These are phyloP conservation scores for Spathaspora gorwiae DNA, from an alignment of 805 yeast genomes.

Conservation along the genomic window DNA sequence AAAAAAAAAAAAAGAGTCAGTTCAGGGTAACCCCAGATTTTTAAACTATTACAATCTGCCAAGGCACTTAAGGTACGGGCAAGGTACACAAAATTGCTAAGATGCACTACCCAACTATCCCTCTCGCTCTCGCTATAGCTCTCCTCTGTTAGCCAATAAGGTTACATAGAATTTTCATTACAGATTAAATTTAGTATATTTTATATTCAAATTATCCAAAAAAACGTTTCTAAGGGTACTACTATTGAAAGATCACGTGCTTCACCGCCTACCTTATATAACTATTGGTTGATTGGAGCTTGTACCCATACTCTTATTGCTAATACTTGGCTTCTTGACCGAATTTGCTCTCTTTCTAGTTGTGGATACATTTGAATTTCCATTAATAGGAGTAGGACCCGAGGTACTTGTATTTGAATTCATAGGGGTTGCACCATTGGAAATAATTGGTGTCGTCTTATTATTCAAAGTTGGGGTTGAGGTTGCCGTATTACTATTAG, in stretches of 20 bases:
- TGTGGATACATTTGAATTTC: not conserved
- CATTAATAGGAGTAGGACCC: constrained; percentile 1
- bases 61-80: no score
- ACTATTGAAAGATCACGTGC: not conserved
- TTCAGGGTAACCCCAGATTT: constrained; percentile 22
- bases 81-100: no score
- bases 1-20: constrained; percentile 18
- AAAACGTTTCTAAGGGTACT: no score
- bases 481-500: constrained; percentile 2
- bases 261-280: not conserved
- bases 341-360: not conserved
- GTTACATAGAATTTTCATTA: no score
- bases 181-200: no score
- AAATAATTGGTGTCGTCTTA: constrained; percentile 3
- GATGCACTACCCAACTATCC: no score
- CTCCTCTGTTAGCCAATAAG: no score
- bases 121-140: no score
- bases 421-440: constrained; percentile 4
- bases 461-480: constrained; percentile 4
- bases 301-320: not conserved
- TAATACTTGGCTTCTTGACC: not conserved
- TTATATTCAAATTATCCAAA: no score
- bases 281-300: constrained; percentile 10
- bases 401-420: constrained; percentile 3
- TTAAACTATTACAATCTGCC: no score